Evolutionary conservation across 139 green algal species (phyloP).

Genomic region (Chlamydomonas eustigma): DNA sequence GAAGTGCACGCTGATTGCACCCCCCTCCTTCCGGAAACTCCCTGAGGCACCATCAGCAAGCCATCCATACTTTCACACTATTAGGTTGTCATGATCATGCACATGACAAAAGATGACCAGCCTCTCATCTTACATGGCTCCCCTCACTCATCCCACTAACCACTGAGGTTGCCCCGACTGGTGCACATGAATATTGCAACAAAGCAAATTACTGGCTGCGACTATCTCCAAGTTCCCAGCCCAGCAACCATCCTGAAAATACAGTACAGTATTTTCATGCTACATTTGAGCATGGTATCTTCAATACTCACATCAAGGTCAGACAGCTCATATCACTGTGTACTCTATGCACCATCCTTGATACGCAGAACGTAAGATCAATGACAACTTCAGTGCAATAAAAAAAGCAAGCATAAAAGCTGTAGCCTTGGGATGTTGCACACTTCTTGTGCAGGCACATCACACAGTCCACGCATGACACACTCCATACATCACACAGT

Average conservation of each 20-base stretch:
- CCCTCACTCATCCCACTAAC: slow-evolving; percentile 35
- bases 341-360: too few relatives aligned
- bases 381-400: too few relatives aligned
- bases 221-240: slow-evolving; percentile 63
- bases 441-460: too few relatives aligned
- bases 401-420: too few relatives aligned
- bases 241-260: slow-evolving; percentile 50
- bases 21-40: not conserved
- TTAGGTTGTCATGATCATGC: not conserved
- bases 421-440: too few relatives aligned
- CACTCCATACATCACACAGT: too few relatives aligned
- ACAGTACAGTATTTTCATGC: too few relatives aligned
- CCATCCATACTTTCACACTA: not conserved
- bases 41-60: not conserved
- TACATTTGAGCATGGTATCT: too few relatives aligned
- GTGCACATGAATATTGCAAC: slow-evolving; percentile 58
- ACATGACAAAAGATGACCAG: not conserved
- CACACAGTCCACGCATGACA: too few relatives aligned
- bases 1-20: slow-evolving; percentile 24
- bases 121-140: not conserved
- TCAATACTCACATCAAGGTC: too few relatives aligned
- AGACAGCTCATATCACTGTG: too few relatives aligned
- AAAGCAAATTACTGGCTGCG: slow-evolving; percentile 20
- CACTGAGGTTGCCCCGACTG: slow-evolving; percentile 55
- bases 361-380: too few relatives aligned